Percentiles rank a stretch among this genome's conserved stretches.
Conservation (phyloP, 148 eudicot genomes). For the Limonium bicolor region DNA sequence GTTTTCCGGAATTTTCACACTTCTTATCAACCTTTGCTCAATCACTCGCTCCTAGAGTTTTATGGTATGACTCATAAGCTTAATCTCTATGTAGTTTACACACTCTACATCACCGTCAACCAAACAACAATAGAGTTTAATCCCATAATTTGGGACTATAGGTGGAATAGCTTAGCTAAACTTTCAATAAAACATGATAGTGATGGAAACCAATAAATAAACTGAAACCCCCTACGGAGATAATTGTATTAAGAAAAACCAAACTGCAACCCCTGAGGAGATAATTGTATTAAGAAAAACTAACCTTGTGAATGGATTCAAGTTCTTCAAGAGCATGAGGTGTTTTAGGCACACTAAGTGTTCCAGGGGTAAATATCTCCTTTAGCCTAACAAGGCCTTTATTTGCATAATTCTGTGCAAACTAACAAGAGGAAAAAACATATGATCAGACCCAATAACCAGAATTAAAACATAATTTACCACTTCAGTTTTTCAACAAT, state of each 20-base stretch:
- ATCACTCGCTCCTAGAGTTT: too few relatives aligned
- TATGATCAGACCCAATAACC: not conserved
- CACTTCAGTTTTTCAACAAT: not conserved
- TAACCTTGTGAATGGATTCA: conserved; percentile 98
- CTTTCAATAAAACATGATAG: too few relatives aligned
- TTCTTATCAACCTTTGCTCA: too few relatives aligned
- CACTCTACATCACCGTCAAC: too few relatives aligned
- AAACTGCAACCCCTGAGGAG: not conserved
- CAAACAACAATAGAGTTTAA: too few relatives aligned
- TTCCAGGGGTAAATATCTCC: conserved; percentile 91
- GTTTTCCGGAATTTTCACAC: too few relatives aligned
- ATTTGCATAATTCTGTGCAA: conserved; percentile 68
- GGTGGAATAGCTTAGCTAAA: too few relatives aligned
- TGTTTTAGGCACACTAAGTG: conserved; percentile 69
- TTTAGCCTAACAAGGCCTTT: conserved; percentile 57
- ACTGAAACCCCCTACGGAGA: not conserved
- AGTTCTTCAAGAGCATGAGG: conserved; percentile 60
- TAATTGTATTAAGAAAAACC: not conserved
- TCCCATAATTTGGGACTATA: too few relatives aligned
- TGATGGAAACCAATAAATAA: too few relatives aligned
- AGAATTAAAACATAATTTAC: not conserved
- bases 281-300: not conserved
- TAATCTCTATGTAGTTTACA: too few relatives aligned
- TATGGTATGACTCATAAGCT: too few relatives aligned
- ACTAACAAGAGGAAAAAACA: conserved; percentile 24